These are phyloP conservation scores for Pholiota molesta DNA, from an alignment of 768 basidiomycete species.

Conservation along the genomic window DNA sequence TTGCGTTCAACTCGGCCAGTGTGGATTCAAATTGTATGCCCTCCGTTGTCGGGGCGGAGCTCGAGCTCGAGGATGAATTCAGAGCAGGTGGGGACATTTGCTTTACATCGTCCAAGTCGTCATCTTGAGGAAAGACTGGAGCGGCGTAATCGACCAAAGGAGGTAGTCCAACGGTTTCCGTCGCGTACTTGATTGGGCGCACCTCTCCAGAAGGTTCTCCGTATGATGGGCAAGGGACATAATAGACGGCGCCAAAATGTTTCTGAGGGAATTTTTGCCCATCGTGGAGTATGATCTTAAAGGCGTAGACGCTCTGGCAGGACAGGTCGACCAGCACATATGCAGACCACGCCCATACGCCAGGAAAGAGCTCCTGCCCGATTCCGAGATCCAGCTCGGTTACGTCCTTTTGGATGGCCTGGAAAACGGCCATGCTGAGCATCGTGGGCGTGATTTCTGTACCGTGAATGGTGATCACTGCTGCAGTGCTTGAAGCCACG, in stretches of 20 bases:
- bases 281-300: slow-evolving; percentile 39
- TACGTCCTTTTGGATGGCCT: slow-evolving; percentile 39
- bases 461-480: slow-evolving; percentile 9
- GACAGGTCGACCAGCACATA: slow-evolving; percentile 42
- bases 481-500: slow-evolving; percentile 11
- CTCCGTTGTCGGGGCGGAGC: too few species aligned
- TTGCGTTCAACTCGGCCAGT: neutral
- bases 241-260: slow-evolving; percentile 35
- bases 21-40: neutral
- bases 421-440: slow-evolving; percentile 34
- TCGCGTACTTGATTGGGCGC: slow-evolving; percentile 36
- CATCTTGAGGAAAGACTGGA: slow-evolving; percentile 28
- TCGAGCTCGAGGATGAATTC: too few species aligned
- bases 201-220: slow-evolving; percentile 31
- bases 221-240: slow-evolving; percentile 37
- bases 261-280: slow-evolving; percentile 27
- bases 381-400: slow-evolving; percentile 38
- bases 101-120: slow-evolving; percentile 33
- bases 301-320: slow-evolving; percentile 40
- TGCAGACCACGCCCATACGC: slow-evolving; percentile 38
- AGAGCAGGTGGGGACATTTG: neutral
- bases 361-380: slow-evolving; percentile 30
- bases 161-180: slow-evolving; percentile 32
- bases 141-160: slow-evolving; percentile 25
- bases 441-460: slow-evolving; percentile 25